Percentiles rank a stretch among this genome's conserved stretches.
These are phyloP conservation scores for Pisolithus thermaeus DNA, from an alignment of 1,284 basidiomycete species.

Conservation along the genomic window DNA sequence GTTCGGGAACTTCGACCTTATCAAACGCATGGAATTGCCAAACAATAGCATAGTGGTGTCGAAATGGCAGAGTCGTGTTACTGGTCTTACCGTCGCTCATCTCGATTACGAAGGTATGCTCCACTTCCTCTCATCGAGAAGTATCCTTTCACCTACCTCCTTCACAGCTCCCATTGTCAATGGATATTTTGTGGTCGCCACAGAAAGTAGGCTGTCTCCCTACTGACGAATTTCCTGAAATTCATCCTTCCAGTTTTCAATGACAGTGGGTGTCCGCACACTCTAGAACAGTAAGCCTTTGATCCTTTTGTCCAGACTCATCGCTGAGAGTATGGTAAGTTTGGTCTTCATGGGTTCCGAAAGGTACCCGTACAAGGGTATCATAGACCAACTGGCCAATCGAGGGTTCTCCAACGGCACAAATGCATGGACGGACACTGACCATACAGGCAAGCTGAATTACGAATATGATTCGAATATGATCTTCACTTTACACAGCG, in stretches of 20 bases:
- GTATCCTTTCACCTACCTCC: conserved; percentile 5
- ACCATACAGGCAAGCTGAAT: conserved; percentile 52
- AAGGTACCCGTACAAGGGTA: conserved; percentile 94
- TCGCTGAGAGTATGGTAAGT: conserved; percentile 33
- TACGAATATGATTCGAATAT: background rate
- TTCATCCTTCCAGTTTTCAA: conserved; percentile 64
- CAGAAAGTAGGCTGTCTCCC: conserved; percentile 66
- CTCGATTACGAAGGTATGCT: conserved; percentile 73
- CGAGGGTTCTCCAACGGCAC: conserved; percentile 94
- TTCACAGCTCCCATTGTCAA: conserved; percentile 79
- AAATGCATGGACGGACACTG: conserved; percentile 81
- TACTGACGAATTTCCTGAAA: background rate
- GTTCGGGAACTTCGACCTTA: conserved; percentile 76
- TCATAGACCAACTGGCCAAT: conserved; percentile 96
- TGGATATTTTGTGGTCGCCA: conserved; percentile 88
- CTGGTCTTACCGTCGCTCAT: conserved; percentile 76
- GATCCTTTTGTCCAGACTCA: conserved; percentile 3
- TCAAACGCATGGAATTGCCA: conserved; percentile 65
- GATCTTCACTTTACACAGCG: conserved; percentile 33
- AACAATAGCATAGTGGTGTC: conserved; percentile 75
- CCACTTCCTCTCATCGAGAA: background rate
- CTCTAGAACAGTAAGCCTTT: conserved; percentile 73
- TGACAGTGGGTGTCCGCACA: conserved; percentile 91
- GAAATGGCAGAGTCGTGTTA: conserved; percentile 79
- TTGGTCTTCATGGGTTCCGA: conserved; percentile 93